A percentile compares a stretch with the other conserved stretches of the same genome.
Evolutionary conservation across 1,139 yeast genomes (phyloP).

Genomic region (Hemisphaericaspora xylanilytica): DNA sequence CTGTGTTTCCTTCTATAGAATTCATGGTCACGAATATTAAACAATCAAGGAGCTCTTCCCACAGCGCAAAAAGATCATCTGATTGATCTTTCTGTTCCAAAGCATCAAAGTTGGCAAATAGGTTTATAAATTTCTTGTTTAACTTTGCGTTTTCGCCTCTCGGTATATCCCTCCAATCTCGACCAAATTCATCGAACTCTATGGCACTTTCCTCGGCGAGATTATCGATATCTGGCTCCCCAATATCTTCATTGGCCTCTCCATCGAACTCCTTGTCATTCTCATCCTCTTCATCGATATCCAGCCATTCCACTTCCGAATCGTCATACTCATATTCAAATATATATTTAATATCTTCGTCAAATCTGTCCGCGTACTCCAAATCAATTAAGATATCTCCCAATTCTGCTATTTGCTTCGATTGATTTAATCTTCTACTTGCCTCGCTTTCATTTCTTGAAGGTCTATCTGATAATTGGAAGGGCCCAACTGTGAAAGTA

Average conservation of each 20-base stretch:
- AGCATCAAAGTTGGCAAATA: constrained; percentile 16
- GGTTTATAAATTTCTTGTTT: constrained; percentile 19
- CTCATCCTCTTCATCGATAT: constrained; percentile 19
- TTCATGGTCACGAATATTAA: constrained; percentile 28
- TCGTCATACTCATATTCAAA: constrained; percentile 56
- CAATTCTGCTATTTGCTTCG: constrained; percentile 36
- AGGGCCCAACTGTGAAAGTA: constrained; percentile 18
- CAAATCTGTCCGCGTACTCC: constrained; percentile 66
- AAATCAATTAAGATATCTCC: constrained; percentile 55
- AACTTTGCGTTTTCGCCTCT: constrained; percentile 48
- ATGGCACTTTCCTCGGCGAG: constrained; percentile 18
- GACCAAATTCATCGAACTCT: constrained; percentile 56
- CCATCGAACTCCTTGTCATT: constrained; percentile 3
- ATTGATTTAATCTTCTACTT: constrained; percentile 22
- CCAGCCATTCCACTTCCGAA: constrained; percentile 31
- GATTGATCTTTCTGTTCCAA: constrained; percentile 21
- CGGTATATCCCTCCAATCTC: constrained; percentile 71
- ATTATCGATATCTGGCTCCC: constrained; percentile 15
- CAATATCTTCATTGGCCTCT: constrained; percentile 15
- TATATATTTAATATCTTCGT: constrained; percentile 70
- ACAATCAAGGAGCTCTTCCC: constrained; percentile 29
- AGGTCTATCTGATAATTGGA: constrained; percentile 12
- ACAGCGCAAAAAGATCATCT: constrained; percentile 28
- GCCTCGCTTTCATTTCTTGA: constrained; percentile 17
- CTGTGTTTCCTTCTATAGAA: constrained; percentile 26